Evolutionary conservation across 345 rosid species (phyloP).

Genomic region (Salix caprea): DNA sequence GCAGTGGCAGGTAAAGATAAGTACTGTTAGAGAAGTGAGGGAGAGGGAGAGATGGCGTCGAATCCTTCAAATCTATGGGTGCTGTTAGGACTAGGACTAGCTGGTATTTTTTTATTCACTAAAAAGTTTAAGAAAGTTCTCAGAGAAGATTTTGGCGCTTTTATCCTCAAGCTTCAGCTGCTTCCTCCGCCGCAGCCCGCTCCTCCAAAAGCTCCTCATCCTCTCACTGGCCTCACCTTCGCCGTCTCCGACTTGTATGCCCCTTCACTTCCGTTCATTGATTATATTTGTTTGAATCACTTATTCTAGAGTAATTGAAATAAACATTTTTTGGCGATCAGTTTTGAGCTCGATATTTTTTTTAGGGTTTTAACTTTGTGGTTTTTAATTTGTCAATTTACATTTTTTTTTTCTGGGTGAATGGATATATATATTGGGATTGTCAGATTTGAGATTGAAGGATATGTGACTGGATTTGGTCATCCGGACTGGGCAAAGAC

Average conservation of each 20-base stretch:
- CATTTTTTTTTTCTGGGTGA: too few relatives aligned
- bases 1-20: neutral
- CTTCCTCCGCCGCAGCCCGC: conserved; percentile 97
- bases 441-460: conserved; percentile 76
- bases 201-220: conserved; percentile 97
- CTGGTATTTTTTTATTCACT: conserved; percentile 63
- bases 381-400: too few relatives aligned
- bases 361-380: neutral
- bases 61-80: conserved; percentile 77
- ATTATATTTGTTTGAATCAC: neutral
- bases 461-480: conserved; percentile 86
- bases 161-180: conserved; percentile 62
- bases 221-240: conserved; percentile 77
- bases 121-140: conserved; percentile 58
- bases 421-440: conserved; percentile 1
- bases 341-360: too few relatives aligned
- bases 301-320: neutral
- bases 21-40: neutral
- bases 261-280: neutral
- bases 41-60: conserved; percentile 43
- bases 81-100: conserved; percentile 74
- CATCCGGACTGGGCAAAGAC: conserved; percentile 91
- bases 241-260: conserved; percentile 82
- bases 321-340: too few relatives aligned
- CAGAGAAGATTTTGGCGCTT: conserved; percentile 89